Evolutionary conservation across 768 basidiomycete genomes (phyloP).

Genomic region (Hirschioporus abietinus): DNA sequence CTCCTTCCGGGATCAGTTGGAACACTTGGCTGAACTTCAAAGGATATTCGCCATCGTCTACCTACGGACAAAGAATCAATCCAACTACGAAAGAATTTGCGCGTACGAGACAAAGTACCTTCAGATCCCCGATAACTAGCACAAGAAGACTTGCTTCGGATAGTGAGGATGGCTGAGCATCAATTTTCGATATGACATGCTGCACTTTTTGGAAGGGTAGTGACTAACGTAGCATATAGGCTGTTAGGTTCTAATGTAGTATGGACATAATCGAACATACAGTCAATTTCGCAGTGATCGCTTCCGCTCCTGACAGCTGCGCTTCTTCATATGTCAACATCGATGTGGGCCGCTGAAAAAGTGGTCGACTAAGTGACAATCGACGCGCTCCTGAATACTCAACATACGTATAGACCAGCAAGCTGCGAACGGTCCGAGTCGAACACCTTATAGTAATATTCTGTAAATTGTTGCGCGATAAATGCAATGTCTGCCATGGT

Average conservation of each 20-base stretch:
- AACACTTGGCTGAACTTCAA: conserved; percentile 91
- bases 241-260: background rate
- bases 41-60: conserved; percentile 77
- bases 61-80: conserved; percentile 34
- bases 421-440: conserved; percentile 56
- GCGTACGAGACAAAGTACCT: conserved; percentile 40
- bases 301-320: conserved; percentile 45
- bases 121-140: conserved; percentile 80
- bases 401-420: conserved; percentile 70
- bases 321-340: conserved; percentile 82
- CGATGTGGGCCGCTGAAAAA: conserved; percentile 61
- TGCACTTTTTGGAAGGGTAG: conserved; percentile 79
- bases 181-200: conserved; percentile 78
- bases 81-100: background rate
- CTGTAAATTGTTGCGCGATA: conserved; percentile 74
- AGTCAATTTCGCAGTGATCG: conserved; percentile 68
- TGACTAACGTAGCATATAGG: conserved; percentile 31
- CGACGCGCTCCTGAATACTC: conserved; percentile 21
- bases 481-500: conserved; percentile 67
- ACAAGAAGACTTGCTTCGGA: conserved; percentile 60
- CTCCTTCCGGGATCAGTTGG: conserved; percentile 76
- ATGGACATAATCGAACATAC: conserved; percentile 33
- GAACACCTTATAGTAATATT: conserved; percentile 82
- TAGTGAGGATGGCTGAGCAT: conserved; percentile 79
- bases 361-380: conserved; percentile 16